Base-by-base conservation (phyloP, 176 grass and related monocot species). In the Juncus inflexus region DNA sequence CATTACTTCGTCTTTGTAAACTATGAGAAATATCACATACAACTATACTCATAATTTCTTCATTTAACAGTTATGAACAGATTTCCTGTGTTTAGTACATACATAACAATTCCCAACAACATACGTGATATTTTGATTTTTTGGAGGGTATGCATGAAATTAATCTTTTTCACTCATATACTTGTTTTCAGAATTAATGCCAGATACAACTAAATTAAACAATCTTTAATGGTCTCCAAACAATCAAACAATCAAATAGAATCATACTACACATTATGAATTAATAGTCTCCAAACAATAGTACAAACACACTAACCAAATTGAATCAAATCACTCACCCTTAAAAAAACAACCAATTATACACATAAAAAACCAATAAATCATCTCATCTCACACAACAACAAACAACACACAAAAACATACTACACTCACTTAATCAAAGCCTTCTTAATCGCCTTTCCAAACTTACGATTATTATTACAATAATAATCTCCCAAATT, bases 391-490 rank as follows among this genome's bases (percentile, higher is more conserved):
- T 42, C 67, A 59, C 54, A 59, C 53, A 58, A 9, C n/a, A 14
- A 40, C 52, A 70, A 55, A 70, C 39, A 35, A 9, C 13, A 43
- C 37, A 57, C 10, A 42, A 43, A 58, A 12, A 70, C 37, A 70
- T 12, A 45, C 38, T 41, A 58, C 64, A 3, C 7, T 9, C 73
- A 91, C 72, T 84, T 91, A 77, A 89, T 79, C 70, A 92, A 78
- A 38, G 85, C 88, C 77, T 86, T 99, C 87, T 90, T 99, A 78
- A 99, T 86, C 3, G 83, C 85, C 49, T 86, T 87, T 14, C 91
- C 52, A 55, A 99, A 99, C 15, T 99, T 92, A 61, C 70, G 75
- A 69, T 74, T 86, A 77, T 69, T 86, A 61, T 74, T 69, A 2
- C 82, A 75, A 38, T 60, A 60, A 16, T 72, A 58, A 71, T 80